Percentiles rank a stretch among this genome's conserved stretches.
Evolutionary conservation across 2,329 filamentous ascomycete species (phyloP).

Genomic region (Cladophialophora exuberans): DNA sequence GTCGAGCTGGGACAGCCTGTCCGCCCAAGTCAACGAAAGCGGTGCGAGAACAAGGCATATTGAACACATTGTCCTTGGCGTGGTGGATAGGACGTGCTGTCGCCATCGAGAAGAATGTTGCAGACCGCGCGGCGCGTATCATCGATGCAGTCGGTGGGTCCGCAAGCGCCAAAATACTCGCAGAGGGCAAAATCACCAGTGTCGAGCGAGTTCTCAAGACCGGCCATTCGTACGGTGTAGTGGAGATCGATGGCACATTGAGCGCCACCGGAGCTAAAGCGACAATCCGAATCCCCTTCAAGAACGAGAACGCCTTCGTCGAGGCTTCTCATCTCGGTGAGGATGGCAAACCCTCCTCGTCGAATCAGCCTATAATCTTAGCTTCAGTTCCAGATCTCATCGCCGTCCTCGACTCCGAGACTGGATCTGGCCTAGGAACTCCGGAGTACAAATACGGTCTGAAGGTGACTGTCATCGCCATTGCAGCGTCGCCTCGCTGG

Average conservation of each 20-base stretch:
- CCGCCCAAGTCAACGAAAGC: slow-evolving; percentile 44
- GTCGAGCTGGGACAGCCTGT: slow-evolving; percentile 45
- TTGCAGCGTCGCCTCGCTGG: slow-evolving; percentile 63
- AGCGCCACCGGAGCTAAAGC: slow-evolving; percentile 3
- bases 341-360: background rate
- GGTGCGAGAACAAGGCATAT: slow-evolving; percentile 42
- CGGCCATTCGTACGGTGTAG: slow-evolving; percentile 60
- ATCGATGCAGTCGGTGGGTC: slow-evolving; percentile 48
- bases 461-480: slow-evolving; percentile 53
- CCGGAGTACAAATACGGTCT: slow-evolving; percentile 59
- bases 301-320: slow-evolving; percentile 64
- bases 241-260: slow-evolving; percentile 56
- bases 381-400: slow-evolving; percentile 62
- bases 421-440: slow-evolving; percentile 60
- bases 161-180: slow-evolving; percentile 60
- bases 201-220: slow-evolving; percentile 58
- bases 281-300: slow-evolving; percentile 67
- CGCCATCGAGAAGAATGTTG: slow-evolving; percentile 45
- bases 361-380: slow-evolving; percentile 50
- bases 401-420: slow-evolving; percentile 60
- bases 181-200: slow-evolving; percentile 65
- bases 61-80: slow-evolving; percentile 48
- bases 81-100: slow-evolving; percentile 64
- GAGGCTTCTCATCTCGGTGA: slow-evolving; percentile 29
- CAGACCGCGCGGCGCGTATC: slow-evolving; percentile 61